Percentiles rank a stretch among this genome's conserved stretches.
Conservation (phyloP, 139 green algal genomes). For the Tetradesmus obliquus region DNA sequence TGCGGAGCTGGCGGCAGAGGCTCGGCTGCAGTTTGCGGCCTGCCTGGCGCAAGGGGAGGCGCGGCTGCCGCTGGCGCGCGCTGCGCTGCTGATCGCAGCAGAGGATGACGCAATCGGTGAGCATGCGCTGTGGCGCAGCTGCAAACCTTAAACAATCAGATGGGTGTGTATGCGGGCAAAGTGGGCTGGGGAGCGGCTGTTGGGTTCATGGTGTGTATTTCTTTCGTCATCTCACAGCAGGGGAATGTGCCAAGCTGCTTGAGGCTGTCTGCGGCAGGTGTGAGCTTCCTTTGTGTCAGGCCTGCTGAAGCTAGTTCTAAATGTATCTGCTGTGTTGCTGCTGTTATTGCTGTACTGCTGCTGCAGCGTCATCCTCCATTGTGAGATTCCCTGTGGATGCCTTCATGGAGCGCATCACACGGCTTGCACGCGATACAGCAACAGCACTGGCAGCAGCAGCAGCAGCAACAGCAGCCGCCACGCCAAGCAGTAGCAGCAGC, state of each 20-base stretch:
- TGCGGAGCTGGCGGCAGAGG: slow-evolving; percentile 58
- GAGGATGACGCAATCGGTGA: slow-evolving; percentile 84
- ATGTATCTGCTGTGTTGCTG: neutral
- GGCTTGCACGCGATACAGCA: slow-evolving; percentile 34
- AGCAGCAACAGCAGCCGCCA: neutral
- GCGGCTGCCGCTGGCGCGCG: slow-evolving; percentile 63
- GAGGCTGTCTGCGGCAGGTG: no score
- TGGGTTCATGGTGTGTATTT: no score
- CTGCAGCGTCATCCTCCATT: slow-evolving; percentile 45
- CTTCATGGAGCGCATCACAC: slow-evolving; percentile 39
- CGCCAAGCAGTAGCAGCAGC: slow-evolving; percentile 8
- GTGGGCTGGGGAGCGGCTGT: no score
- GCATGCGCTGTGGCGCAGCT: neutral
- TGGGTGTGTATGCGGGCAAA: no score
- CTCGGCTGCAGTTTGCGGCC: slow-evolving; percentile 56
- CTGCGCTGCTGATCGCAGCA: slow-evolving; percentile 74
- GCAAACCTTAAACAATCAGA: neutral
- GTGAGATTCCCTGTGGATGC: slow-evolving; percentile 52
- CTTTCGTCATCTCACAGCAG: no score
- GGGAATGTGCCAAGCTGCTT: no score
- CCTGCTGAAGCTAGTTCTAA: no score
- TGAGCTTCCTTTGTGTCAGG: no score
- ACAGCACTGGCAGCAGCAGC: slow-evolving; percentile 6
- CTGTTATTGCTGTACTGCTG: neutral
- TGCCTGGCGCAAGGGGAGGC: slow-evolving; percentile 62